Conservation (phyloP, 2,329 filamentous ascomycete species). For the Didymella pinodella region DNA sequence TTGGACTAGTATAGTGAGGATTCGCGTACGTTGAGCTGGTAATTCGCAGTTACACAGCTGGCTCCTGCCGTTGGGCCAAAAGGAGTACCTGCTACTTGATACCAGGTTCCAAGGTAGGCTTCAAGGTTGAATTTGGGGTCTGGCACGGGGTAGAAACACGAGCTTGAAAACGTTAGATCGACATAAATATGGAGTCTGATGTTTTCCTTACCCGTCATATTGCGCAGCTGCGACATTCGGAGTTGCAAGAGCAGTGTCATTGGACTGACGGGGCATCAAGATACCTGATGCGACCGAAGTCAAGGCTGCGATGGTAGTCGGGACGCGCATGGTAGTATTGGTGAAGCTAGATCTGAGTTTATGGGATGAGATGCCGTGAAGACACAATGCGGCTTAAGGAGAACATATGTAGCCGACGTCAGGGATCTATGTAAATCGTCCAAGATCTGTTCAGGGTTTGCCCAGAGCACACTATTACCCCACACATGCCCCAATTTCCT, state of each 20-base stretch:
- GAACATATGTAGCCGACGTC: neutral
- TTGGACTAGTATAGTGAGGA: neutral
- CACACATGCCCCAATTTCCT: conserved; percentile 13
- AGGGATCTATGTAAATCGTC: neutral
- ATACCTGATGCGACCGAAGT: conserved; percentile 29
- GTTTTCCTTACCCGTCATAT: conserved; percentile 29
- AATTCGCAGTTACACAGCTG: conserved; percentile 36
- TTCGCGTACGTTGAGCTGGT: conserved; percentile 31
- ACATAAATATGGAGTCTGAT: neutral
- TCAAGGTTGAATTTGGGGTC: conserved; percentile 38
- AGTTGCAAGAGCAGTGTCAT: conserved; percentile 17
- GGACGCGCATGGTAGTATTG: conserved; percentile 29
- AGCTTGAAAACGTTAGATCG: conserved; percentile 5
- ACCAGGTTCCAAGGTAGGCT: conserved; percentile 41
- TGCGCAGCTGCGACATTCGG: conserved; percentile 33
- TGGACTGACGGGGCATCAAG: conserved; percentile 24
- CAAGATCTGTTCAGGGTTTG: conserved; percentile 2
- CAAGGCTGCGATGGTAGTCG: conserved; percentile 27
- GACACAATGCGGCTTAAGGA: neutral
- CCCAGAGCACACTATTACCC: conserved; percentile 15
- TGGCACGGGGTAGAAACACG: conserved; percentile 41
- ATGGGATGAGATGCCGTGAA: neutral
- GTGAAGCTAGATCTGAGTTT: neutral
- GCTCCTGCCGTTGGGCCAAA: conserved; percentile 39
- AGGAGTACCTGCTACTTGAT: conserved; percentile 43